Percentiles rank a stretch among this genome's conserved stretches.
These are phyloP conservation scores for Alternaria ethzedia DNA, from an alignment of 2,329 filamentous ascomycete species.

Conservation along the genomic window DNA sequence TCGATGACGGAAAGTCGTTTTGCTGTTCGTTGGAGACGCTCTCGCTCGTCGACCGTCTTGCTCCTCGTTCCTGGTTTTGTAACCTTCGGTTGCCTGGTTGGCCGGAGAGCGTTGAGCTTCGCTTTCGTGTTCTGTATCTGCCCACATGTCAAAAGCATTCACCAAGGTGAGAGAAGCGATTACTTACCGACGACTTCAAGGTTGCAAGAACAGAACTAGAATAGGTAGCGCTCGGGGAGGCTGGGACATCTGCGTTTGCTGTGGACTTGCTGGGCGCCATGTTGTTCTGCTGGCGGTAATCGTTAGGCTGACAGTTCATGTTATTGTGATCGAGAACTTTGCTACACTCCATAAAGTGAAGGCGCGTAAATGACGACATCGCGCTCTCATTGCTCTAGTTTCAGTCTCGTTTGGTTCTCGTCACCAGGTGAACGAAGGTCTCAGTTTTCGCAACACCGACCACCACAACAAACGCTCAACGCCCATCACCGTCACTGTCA, in stretches of 20 bases:
- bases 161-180: background rate
- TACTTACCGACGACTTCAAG: conserved; percentile 8
- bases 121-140: conserved; percentile 12
- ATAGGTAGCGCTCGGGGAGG: background rate
- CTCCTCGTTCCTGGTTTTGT: conserved; percentile 1
- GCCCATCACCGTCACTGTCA: background rate
- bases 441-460: background rate
- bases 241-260: background rate
- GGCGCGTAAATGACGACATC: background rate
- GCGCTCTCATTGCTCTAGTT: background rate
- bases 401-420: background rate
- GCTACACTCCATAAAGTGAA: background rate
- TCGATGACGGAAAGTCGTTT: conserved; percentile 2
- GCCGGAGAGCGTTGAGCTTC: conserved; percentile 5
- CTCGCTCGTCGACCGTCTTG: background rate
- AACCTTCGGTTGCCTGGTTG: background rate
- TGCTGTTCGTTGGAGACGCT: conserved; percentile 1
- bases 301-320: background rate
- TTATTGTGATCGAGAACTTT: background rate
- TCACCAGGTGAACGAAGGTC: conserved; percentile 6
- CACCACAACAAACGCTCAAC: conserved; percentile 6
- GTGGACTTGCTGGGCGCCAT: conserved; percentile 2
- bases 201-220: background rate
- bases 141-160: background rate
- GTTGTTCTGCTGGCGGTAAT: background rate